Base-by-base conservation (phyloP, 2,329 filamentous ascomycete genomes). In the Chlorencoelia australis region DNA sequence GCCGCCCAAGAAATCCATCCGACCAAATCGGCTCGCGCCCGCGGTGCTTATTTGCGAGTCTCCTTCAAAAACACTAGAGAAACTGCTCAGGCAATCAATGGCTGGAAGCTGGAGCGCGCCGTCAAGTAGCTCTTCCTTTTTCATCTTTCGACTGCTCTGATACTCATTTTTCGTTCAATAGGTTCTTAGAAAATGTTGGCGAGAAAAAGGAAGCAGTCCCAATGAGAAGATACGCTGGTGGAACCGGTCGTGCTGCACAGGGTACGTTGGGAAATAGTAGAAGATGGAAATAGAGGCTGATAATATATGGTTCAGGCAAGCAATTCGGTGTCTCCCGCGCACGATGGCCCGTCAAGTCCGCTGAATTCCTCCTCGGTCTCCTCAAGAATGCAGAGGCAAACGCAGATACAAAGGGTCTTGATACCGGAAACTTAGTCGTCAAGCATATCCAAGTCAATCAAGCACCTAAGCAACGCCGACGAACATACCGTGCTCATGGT, bases 371-470 rank as follows among this genome's bases (percentile, higher is more conserved):
- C 50, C 80, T 95, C 68, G 84, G 82, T 63, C 86, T 98, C 59
- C 84, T 98, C 59, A 91, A 88, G 79, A 94, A 94, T 71, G 87
- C 87, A 55, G 87, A 94, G 75, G 80, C 87, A 72, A 94, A 94
- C 69, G 87, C 87, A 65, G 88, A 94, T 59, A 83, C 84, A 67
- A 94, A 94, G 78, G 87, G 88, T 60, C 85, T 94, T 61, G 87
- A 98, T 71, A 96, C 88, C 63, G 81, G 80, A 71, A 93, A 93
- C 77, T 75, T 98, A 63, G 71, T 96, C 64, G 84, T 98, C 73
- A 95, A 95, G 85, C 93, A 95, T 83, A 98, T 98, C 73, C 91
- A 98, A 76, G 91, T 98, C 78, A 98, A 98, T 85, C 91, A 98
- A 78, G 93, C 91, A 58, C 91, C 91, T 61, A 96, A 96, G 82